Conservation (phyloP, 495 filamentous ascomycete genomes). For the Aspergillus bridgeri region DNA sequence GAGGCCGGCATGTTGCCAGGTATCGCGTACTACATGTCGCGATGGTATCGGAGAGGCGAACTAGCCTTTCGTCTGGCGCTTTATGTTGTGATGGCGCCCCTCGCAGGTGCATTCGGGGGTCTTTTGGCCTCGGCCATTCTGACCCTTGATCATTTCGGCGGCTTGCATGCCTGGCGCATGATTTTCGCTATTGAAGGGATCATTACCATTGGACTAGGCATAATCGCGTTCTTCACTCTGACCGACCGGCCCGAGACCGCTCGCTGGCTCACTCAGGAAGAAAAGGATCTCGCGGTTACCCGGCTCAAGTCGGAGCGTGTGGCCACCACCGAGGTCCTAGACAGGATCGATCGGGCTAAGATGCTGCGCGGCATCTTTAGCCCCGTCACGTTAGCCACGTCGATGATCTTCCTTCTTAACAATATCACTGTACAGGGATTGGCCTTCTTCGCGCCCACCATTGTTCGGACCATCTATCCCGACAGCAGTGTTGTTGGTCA, state of each 20-base stretch:
- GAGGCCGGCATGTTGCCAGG: slow-evolving; percentile 72
- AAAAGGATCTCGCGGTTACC: slow-evolving; percentile 60
- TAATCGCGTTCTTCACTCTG: slow-evolving; percentile 56
- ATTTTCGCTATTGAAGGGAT: slow-evolving; percentile 76
- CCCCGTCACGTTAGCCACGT: slow-evolving; percentile 44
- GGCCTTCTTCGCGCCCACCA: slow-evolving; percentile 72
- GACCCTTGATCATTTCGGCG: slow-evolving; percentile 41
- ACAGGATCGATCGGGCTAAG: slow-evolving; percentile 44
- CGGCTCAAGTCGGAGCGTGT: slow-evolving; percentile 64
- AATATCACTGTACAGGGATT: slow-evolving; percentile 55
- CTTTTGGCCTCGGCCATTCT: slow-evolving; percentile 60
- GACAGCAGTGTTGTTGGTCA: slow-evolving; percentile 50
- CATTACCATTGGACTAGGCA: slow-evolving; percentile 57
- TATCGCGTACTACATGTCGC: slow-evolving; percentile 67
- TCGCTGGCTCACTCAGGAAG: slow-evolving; percentile 59
- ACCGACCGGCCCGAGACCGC: slow-evolving; percentile 67
- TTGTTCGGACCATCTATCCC: slow-evolving; percentile 62
- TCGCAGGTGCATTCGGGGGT: slow-evolving; percentile 69
- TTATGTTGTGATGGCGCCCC: slow-evolving; percentile 57
- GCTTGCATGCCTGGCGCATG: slow-evolving; percentile 60
- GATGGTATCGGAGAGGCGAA: slow-evolving; percentile 69
- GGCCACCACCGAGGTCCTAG: slow-evolving; percentile 58
- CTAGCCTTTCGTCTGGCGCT: slow-evolving; percentile 56
- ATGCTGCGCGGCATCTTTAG: slow-evolving; percentile 47
- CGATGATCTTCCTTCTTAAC: slow-evolving; percentile 51